These are phyloP conservation scores for Cladosporium sp. DNA, from an alignment of 2,329 filamentous ascomycete species.

Conservation along the genomic window DNA sequence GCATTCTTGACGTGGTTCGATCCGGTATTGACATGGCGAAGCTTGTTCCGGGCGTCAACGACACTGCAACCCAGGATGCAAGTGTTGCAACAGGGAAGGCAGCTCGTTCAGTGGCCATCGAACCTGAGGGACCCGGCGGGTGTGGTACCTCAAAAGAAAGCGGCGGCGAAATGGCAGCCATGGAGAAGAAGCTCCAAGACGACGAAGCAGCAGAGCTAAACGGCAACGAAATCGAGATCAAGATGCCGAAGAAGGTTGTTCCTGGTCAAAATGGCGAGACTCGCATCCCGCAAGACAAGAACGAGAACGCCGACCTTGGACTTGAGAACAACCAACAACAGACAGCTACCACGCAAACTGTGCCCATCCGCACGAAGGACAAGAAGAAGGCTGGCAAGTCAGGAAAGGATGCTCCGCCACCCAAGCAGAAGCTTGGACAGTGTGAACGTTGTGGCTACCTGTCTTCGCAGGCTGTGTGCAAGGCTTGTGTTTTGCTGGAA, in stretches of 20 bases:
- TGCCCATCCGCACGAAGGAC: constrained; percentile 39
- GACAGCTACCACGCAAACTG: neutral
- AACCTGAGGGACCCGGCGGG: constrained; percentile 66
- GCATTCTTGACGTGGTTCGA: constrained; percentile 89
- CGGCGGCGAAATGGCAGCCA: constrained; percentile 77
- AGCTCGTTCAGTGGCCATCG: constrained; percentile 34
- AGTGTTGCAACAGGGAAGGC: constrained; percentile 3
- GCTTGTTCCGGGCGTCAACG: constrained; percentile 63
- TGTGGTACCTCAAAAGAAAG: constrained; percentile 70
- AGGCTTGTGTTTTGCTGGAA: constrained; percentile 88
- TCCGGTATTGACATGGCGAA: constrained; percentile 96
- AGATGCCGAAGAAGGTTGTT: constrained; percentile 26
- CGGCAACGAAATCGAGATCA: constrained; percentile 67
- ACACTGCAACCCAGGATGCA: neutral
- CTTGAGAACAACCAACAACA: constrained; percentile 1
- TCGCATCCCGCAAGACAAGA: constrained; percentile 1
- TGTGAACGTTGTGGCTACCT: constrained; percentile 92
- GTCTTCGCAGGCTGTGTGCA: constrained; percentile 90
- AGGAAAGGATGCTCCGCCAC: constrained; percentile 27
- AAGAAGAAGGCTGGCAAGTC: constrained; percentile 26
- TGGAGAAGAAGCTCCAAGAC: constrained; percentile 72
- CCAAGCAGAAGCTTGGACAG: constrained; percentile 75
- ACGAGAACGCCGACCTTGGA: constrained; percentile 6
- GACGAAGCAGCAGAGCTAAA: constrained; percentile 61
- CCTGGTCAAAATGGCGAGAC: constrained; percentile 4